A percentile compares a stretch with the other conserved stretches of the same genome.
These are phyloP conservation scores for Camelina hispida DNA, from an alignment of 345 rosid genomes.

Conservation along the genomic window DNA sequence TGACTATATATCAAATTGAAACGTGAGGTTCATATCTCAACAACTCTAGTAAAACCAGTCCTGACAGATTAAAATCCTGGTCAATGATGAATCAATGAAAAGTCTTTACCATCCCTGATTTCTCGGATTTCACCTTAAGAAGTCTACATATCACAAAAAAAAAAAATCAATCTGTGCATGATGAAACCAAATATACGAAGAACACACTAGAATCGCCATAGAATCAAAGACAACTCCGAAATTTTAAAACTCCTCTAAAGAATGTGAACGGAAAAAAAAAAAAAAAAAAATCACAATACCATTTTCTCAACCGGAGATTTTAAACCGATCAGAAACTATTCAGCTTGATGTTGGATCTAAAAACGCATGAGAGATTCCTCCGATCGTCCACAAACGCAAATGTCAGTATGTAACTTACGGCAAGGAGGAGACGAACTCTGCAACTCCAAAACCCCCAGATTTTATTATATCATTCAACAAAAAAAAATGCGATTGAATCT, in stretches of 20 bases:
- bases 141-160: background rate
- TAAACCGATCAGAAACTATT: constrained; percentile 26
- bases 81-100: constrained; percentile 34
- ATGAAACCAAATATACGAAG: constrained; percentile 13
- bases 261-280: constrained; percentile 25
- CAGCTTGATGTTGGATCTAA: constrained; percentile 51
- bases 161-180: constrained; percentile 7
- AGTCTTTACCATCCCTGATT: constrained; percentile 16
- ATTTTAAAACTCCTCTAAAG: background rate
- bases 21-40: constrained; percentile 2
- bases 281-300: constrained; percentile 26
- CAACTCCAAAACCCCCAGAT: constrained; percentile 11
- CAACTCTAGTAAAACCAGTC: background rate
- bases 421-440: constrained; percentile 26
- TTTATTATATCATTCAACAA: background rate
- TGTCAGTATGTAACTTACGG: constrained; percentile 25
- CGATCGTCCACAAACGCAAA: constrained; percentile 43
- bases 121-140: background rate
- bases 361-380: constrained; percentile 38
- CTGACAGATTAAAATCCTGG: constrained; percentile 16
- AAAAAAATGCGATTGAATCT: constrained; percentile 16
- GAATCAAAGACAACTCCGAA: background rate
- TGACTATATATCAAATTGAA: constrained; percentile 5
- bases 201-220: constrained; percentile 22
- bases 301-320: constrained; percentile 27